These are phyloP conservation scores for Neurospora sublineolata DNA, from an alignment of 495 filamentous ascomycete species.

Conservation along the genomic window DNA sequence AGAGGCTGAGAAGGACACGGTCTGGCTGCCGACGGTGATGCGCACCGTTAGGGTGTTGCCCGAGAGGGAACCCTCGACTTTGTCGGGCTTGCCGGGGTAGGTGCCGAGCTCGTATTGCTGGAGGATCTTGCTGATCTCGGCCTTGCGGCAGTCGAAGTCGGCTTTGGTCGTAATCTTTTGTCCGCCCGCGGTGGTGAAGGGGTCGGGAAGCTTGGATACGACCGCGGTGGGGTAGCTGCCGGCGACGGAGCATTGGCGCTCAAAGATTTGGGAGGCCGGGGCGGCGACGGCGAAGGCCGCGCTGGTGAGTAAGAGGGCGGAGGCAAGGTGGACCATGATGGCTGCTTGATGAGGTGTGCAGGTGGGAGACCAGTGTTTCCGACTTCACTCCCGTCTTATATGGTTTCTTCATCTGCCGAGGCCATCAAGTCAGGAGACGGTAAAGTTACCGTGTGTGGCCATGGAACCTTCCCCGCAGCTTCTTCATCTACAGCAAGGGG, in stretches of 20 bases:
- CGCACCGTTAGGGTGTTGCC: conserved; percentile 31
- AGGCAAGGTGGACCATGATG: conserved; percentile 32
- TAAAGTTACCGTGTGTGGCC: not conserved
- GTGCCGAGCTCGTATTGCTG: conserved; percentile 43
- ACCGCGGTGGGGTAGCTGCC: conserved; percentile 19
- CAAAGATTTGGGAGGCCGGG: conserved; percentile 32
- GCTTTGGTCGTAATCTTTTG: conserved; percentile 32
- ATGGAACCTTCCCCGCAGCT: conserved; percentile 11
- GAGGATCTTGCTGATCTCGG: conserved; percentile 39
- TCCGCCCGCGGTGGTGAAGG: conserved; percentile 37
- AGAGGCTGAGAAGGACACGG: conserved; percentile 32
- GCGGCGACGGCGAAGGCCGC: conserved; percentile 29
- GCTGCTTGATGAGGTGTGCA: not conserved
- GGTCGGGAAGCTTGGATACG: conserved; percentile 38
- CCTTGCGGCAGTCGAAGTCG: conserved; percentile 39
- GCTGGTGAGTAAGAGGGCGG: conserved; percentile 30
- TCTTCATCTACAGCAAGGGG: not conserved
- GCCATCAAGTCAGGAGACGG: not conserved
- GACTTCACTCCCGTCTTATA: conserved; percentile 9
- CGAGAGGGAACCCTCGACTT: conserved; percentile 31
- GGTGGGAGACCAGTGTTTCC: not conserved
- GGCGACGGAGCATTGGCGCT: conserved; percentile 27
- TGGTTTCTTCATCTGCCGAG: not conserved
- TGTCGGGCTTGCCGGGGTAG: conserved; percentile 34
- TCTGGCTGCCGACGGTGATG: conserved; percentile 34